Conservation (phyloP, 805 yeast genomes). For the Myxozyma geophila region DNA sequence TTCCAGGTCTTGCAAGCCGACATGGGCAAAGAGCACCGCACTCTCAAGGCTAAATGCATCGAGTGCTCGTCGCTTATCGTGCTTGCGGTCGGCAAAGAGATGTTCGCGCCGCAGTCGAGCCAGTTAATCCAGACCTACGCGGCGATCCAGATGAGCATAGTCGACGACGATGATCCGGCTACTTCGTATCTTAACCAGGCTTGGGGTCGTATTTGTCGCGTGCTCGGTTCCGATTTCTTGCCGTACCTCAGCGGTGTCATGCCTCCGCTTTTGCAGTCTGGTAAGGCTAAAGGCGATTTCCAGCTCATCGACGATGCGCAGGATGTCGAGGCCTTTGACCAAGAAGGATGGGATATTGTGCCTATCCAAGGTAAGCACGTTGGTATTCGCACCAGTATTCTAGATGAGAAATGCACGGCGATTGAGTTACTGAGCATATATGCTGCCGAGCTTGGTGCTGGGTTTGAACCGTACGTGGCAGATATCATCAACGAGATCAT, state of each 20-base stretch:
- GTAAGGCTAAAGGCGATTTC: slow-evolving; percentile 87
- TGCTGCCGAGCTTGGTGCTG: slow-evolving; percentile 80
- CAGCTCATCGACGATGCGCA: slow-evolving; percentile 86
- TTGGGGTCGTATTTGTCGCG: slow-evolving; percentile 91
- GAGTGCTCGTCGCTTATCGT: slow-evolving; percentile 96
- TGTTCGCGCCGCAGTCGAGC: slow-evolving; percentile 73
- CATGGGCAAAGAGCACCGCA: slow-evolving; percentile 74
- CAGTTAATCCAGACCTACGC: slow-evolving; percentile 75
- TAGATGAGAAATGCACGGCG: slow-evolving; percentile 92
- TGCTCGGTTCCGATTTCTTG: slow-evolving; percentile 81
- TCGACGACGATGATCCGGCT: slow-evolving; percentile 83
- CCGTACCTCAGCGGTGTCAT: slow-evolving; percentile 83
- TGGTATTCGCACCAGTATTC: slow-evolving; percentile 91
- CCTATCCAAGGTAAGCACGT: slow-evolving; percentile 88
- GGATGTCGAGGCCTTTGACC: slow-evolving; percentile 77
- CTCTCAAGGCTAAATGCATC: slow-evolving; percentile 87
- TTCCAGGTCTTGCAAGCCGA: slow-evolving; percentile 75
- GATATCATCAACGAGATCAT: slow-evolving; percentile 79
- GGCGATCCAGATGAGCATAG: slow-evolving; percentile 60
- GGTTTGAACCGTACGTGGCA: slow-evolving; percentile 79
- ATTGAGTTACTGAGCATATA: slow-evolving; percentile 85
- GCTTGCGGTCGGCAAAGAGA: slow-evolving; percentile 90
- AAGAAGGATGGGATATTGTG: slow-evolving; percentile 93
- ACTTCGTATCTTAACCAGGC: slow-evolving; percentile 87
- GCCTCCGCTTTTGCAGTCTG: slow-evolving; percentile 86